Percentiles rank a stretch among this genome's conserved stretches.
Evolutionary conservation across 2,329 filamentous ascomycete species (phyloP).

Genomic region (Monilinia laxa): DNA sequence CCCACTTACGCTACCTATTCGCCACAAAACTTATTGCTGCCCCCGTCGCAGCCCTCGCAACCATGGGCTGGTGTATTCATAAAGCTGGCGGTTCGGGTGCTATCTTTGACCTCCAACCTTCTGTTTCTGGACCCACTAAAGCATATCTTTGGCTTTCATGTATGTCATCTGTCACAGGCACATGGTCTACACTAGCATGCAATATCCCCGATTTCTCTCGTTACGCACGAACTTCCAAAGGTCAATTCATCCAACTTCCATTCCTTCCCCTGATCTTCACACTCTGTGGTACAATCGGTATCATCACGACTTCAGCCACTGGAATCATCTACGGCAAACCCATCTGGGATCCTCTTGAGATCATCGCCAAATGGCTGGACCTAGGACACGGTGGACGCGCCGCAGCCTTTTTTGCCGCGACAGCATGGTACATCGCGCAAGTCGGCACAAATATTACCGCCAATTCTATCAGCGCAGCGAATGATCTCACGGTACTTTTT

Average conservation of each 20-base stretch:
- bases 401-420: constrained; percentile 51
- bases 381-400: constrained; percentile 46
- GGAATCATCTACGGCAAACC: constrained; percentile 52
- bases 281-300: constrained; percentile 48
- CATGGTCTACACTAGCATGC: constrained; percentile 39
- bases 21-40: constrained; percentile 51
- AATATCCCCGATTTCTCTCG: constrained; percentile 43
- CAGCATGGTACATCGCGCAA: constrained; percentile 54
- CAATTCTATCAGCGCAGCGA: constrained; percentile 54
- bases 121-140: constrained; percentile 35
- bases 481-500: constrained; percentile 56
- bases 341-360: constrained; percentile 52
- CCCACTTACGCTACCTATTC: constrained; percentile 53
- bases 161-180: constrained; percentile 39
- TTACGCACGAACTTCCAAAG: constrained; percentile 36
- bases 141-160: constrained; percentile 37
- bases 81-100: constrained; percentile 49
- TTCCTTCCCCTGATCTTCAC: constrained; percentile 39
- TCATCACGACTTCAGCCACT: constrained; percentile 56
- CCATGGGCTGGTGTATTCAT: constrained; percentile 62
- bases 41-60: constrained; percentile 60
- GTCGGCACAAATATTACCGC: constrained; percentile 58
- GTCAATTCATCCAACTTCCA: constrained; percentile 44
- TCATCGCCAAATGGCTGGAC: constrained; percentile 46
- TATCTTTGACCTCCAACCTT: constrained; percentile 34